These are phyloP conservation scores for Plasmodium chabaudi DNA, from an alignment of 169 alveolate species.

Conservation along the genomic window DNA sequence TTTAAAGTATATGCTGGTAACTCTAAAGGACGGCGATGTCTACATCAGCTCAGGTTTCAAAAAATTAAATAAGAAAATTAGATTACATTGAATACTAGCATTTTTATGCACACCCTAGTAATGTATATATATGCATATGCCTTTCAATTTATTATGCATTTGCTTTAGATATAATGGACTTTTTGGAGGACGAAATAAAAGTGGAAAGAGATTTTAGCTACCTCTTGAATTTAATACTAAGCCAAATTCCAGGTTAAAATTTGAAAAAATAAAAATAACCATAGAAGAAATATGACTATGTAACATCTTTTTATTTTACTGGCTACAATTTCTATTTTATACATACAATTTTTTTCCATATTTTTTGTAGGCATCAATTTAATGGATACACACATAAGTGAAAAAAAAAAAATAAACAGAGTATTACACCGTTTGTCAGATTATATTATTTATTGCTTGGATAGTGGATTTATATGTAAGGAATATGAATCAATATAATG, in stretches of 20 bases:
- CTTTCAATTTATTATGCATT: neutral
- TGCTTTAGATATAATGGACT: constrained; percentile 25
- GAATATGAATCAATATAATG: neutral
- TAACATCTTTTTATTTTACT: neutral
- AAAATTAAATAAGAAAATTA: neutral
- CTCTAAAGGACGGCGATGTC: constrained; percentile 52
- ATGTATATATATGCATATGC: neutral
- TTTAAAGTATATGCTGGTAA: constrained; percentile 37
- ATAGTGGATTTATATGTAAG: constrained; percentile 56
- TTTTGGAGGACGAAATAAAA: constrained; percentile 55
- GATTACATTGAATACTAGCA: neutral
- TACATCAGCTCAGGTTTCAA: constrained; percentile 30
- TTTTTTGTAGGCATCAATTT: constrained; percentile 38
- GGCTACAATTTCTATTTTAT: neutral
- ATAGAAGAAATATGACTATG: neutral
- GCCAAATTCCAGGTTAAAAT: constrained; percentile 19
- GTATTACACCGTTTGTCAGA: constrained; percentile 50
- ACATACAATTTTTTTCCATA: neutral
- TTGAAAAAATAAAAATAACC: neutral
- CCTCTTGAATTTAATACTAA: constrained; percentile 35
- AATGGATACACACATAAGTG: constrained; percentile 56
- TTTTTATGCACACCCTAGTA: neutral
- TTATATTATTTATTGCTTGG: constrained; percentile 37
- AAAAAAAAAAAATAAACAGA: constrained; percentile 31
- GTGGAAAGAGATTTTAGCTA: constrained; percentile 52